Evolutionary conservation across 148 eudicot species (phyloP).

Genomic region (Vaccinium macrocarpon): DNA sequence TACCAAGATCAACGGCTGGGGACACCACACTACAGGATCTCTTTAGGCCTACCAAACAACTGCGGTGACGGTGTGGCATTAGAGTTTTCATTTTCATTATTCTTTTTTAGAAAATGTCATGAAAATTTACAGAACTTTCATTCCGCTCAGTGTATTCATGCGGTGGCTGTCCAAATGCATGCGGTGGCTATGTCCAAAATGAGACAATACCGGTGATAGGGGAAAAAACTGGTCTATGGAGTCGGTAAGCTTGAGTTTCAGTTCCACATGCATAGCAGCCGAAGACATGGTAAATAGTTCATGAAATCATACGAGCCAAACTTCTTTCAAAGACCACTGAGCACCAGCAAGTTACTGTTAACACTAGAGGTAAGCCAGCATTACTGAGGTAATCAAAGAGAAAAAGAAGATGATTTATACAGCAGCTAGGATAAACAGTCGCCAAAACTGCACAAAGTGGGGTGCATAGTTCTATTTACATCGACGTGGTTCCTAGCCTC

Average conservation of each 20-base stretch:
- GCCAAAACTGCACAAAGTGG: conserved; percentile 1
- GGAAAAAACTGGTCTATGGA: neutral
- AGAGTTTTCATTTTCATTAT: neutral
- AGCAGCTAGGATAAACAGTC: conserved; percentile 4
- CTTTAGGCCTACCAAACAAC: neutral
- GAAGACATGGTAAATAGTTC: conserved; percentile 2
- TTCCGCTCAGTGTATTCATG: neutral
- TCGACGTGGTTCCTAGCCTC: conserved; percentile 4
- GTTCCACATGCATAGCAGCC: neutral
- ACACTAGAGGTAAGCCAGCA: neutral
- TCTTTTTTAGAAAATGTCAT: no score
- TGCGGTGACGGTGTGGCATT: neutral
- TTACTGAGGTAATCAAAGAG: neutral
- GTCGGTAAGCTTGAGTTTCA: neutral
- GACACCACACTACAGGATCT: no score
- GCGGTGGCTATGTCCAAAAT: neutral
- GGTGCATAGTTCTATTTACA: neutral
- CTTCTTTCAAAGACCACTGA: neutral
- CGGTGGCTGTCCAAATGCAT: neutral
- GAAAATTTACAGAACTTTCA: neutral
- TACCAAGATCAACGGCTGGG: no score
- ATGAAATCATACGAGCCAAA: neutral
- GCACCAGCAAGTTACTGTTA: neutral
- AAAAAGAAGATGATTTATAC: neutral
- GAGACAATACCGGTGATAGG: neutral